Evolutionary conservation across 495 filamentous ascomycete species (phyloP).

Genomic region (Penicillium manginii): DNA sequence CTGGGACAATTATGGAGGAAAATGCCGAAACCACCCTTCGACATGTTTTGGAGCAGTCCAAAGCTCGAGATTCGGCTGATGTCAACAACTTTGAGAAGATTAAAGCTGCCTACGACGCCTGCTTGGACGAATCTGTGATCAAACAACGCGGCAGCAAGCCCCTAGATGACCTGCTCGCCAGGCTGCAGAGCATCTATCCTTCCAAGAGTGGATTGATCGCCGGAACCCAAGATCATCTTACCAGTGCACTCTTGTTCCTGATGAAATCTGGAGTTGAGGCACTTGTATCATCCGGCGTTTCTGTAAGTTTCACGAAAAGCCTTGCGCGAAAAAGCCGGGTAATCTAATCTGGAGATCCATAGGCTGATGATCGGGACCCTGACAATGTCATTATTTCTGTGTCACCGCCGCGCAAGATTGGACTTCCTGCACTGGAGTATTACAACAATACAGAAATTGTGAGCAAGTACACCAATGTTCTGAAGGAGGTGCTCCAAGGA

Average conservation of each 20-base stretch:
- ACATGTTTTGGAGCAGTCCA: constrained; percentile 64
- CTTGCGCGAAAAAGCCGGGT: too few species aligned
- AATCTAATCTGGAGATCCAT: constrained; percentile 9
- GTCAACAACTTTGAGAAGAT: constrained; percentile 69
- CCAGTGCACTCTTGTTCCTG: constrained; percentile 57
- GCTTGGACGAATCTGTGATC: constrained; percentile 61
- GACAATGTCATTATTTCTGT: constrained; percentile 63
- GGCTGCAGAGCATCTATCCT: constrained; percentile 59
- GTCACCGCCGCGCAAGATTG: constrained; percentile 54
- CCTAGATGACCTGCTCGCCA: constrained; percentile 50
- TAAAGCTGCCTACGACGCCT: constrained; percentile 64
- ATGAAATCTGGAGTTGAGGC: constrained; percentile 54
- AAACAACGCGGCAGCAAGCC: constrained; percentile 58
- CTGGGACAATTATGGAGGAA: constrained; percentile 62
- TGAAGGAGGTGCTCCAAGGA: constrained; percentile 47
- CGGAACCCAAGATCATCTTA: constrained; percentile 46
- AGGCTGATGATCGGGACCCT: constrained; percentile 67
- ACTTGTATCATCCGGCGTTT: constrained; percentile 49
- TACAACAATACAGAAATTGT: constrained; percentile 62
- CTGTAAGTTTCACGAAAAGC: constrained; percentile 40
- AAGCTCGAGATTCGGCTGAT: constrained; percentile 55
- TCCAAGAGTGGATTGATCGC: constrained; percentile 42
- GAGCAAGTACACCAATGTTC: constrained; percentile 52
- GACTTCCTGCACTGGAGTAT: constrained; percentile 66
- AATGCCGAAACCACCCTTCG: constrained; percentile 61